phyloP scores from a whole-genome alignment of 2,329 filamentous ascomycete species.

The Monilinia fructicola region DNA sequence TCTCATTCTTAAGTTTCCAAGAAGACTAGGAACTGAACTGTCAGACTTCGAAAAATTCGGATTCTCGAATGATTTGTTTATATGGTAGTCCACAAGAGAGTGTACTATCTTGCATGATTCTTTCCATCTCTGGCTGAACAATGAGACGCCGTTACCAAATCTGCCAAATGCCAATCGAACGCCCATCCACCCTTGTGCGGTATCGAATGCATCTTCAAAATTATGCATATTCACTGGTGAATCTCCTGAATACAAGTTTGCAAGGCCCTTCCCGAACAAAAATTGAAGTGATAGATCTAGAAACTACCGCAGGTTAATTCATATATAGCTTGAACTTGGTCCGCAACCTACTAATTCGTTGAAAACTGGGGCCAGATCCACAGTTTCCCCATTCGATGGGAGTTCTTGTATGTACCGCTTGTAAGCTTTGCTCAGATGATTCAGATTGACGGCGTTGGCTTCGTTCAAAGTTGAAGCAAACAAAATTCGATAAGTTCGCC shows the following conservation, averaged over 20 bases:
- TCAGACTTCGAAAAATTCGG: not conserved
- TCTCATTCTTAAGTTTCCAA: not conserved
- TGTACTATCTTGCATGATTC: constrained; percentile 1
- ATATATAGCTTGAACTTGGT: not conserved
- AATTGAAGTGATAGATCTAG: constrained; percentile 19
- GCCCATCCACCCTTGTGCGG: constrained; percentile 14
- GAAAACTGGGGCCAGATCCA: constrained; percentile 9
- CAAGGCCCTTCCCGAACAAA: constrained; percentile 5
- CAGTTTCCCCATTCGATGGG: not conserved
- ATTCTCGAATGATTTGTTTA: not conserved
- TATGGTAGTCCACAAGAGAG: constrained; percentile 14
- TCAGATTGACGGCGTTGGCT: not conserved
- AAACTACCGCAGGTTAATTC: not conserved
- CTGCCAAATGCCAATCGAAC: constrained; percentile 12
- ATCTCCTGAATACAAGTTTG: not conserved
- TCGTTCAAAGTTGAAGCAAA: constrained; percentile 14
- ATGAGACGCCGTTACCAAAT: not conserved
- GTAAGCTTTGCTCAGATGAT: not conserved
- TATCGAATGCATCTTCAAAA: constrained; percentile 7
- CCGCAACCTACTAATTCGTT: not conserved
- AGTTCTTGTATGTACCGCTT: not conserved
- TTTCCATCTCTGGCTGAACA: constrained; percentile 3
- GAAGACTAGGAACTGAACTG: not conserved
- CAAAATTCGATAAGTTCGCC: constrained; percentile 1
- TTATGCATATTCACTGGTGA: not conserved